Percentiles rank a stretch among this genome's conserved stretches.
Conservation (phyloP, 2,329 filamentous ascomycete species). For the Didymella sp. region DNA sequence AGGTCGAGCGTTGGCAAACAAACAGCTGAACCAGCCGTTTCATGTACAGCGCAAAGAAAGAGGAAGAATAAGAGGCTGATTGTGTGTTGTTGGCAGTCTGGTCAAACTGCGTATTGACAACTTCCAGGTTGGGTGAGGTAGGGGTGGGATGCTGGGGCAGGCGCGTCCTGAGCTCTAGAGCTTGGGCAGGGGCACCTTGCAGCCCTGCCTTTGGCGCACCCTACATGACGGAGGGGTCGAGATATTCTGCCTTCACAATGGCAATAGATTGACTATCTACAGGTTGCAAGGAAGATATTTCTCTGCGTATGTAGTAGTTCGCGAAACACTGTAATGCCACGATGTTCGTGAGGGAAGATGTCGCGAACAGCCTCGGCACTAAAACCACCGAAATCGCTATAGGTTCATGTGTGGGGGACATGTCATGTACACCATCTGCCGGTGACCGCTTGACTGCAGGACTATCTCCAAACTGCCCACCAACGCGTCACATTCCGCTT, state of each 20-base stretch:
- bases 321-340: not conserved
- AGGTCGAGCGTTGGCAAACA: slow-evolving; percentile 2
- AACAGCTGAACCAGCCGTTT: slow-evolving; percentile 6
- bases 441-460: slow-evolving; percentile 7
- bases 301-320: not conserved
- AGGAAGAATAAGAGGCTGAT: not conserved
- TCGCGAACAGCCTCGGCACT: slow-evolving; percentile 16
- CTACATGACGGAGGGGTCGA: not conserved
- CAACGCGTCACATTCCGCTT: not conserved
- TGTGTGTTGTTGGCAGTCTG: not conserved
- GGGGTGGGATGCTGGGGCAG: slow-evolving; percentile 4
- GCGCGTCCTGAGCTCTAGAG: slow-evolving; percentile 9
- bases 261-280: not conserved
- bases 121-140: slow-evolving; percentile 1
- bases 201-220: not conserved
- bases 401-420: slow-evolving; percentile 4
- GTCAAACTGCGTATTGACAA: not conserved
- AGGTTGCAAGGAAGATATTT: not conserved
- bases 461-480: not conserved
- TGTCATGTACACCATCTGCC: slow-evolving; percentile 5
- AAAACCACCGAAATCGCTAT: slow-evolving; percentile 10
- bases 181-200: slow-evolving; percentile 6
- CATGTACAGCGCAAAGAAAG: slow-evolving; percentile 4
- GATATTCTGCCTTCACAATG: not conserved
- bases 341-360: slow-evolving; percentile 1